phyloP scores from a whole-genome alignment of 2,329 filamentous ascomycete species.

The Hypoxylon sp. region DNA sequence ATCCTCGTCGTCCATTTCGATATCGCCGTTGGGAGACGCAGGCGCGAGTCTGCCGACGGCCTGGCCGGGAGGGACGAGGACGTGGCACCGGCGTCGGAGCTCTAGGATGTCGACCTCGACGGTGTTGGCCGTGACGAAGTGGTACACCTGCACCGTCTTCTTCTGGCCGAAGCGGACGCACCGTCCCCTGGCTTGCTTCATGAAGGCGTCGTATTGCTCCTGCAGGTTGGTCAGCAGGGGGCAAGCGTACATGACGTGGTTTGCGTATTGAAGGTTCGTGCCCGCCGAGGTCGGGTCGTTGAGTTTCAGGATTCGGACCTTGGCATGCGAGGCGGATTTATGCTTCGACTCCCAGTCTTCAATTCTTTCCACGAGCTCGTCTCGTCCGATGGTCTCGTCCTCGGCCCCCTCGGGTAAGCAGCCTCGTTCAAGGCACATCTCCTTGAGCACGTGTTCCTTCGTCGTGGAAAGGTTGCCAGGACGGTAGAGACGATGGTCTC shows the following conservation, averaged over 20 bases:
- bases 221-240: constrained; percentile 52
- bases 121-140: constrained; percentile 55
- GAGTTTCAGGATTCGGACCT: constrained; percentile 56
- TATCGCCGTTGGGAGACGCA: constrained; percentile 3
- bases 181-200: constrained; percentile 58
- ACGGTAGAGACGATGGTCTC: background rate
- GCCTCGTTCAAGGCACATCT: background rate
- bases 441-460: too few relatives aligned
- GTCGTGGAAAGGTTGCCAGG: background rate
- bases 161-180: constrained; percentile 57
- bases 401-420: background rate
- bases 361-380: background rate
- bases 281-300: constrained; percentile 57
- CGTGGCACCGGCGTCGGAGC: constrained; percentile 44
- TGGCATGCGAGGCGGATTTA: background rate
- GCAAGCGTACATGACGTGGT: constrained; percentile 58
- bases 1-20: background rate
- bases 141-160: constrained; percentile 55
- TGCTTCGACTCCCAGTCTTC: background rate
- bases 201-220: constrained; percentile 52
- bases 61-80: constrained; percentile 29
- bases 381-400: background rate
- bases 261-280: constrained; percentile 57
- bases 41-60: constrained; percentile 32
- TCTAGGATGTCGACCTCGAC: constrained; percentile 57